Evolutionary conservation across 768 basidiomycete genomes (phyloP).

Genomic region (Porphyrellus cyaneotinctus): DNA sequence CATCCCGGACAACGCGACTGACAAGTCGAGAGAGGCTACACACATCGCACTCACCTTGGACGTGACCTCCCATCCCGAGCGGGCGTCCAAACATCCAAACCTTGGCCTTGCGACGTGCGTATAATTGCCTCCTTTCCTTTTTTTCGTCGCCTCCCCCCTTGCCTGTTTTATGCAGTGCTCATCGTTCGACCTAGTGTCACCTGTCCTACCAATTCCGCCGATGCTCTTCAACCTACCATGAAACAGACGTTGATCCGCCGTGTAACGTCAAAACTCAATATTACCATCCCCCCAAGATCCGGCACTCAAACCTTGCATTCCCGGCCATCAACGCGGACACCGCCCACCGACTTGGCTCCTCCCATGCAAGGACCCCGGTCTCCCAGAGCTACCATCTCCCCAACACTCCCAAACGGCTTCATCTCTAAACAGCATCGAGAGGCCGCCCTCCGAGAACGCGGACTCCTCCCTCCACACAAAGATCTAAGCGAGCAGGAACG

Average conservation of each 20-base stretch:
- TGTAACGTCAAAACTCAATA: conserved; percentile 27
- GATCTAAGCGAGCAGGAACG: conserved; percentile 38
- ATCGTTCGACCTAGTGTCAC: not conserved
- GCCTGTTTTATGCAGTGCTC: not conserved
- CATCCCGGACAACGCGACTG: not conserved
- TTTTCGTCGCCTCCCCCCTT: not conserved
- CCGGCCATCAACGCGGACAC: conserved; percentile 14
- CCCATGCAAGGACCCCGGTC: conserved; percentile 1
- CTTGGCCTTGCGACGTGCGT: conserved; percentile 14
- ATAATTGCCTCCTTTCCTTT: not conserved
- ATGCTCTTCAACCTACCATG: not conserved
- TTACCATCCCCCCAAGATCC: conserved; percentile 19
- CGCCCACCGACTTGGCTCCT: not conserved
- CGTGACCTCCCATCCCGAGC: not conserved
- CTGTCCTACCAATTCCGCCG: not conserved
- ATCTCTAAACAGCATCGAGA: conserved; percentile 32
- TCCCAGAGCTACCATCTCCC: conserved; percentile 1
- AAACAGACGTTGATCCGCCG: conserved; percentile 28
- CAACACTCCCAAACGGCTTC: conserved; percentile 21
- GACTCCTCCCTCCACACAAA: conserved; percentile 46
- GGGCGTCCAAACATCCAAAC: conserved; percentile 1
- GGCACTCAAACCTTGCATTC: conserved; percentile 1
- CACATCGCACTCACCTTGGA: not conserved
- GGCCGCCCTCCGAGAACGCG: conserved; percentile 58
- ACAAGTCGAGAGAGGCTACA: not conserved